Percentiles rank a stretch among this genome's conserved stretches.
phyloP scores from a whole-genome alignment of 2,329 filamentous ascomycete species.

The Waltergamsia citrina region DNA sequence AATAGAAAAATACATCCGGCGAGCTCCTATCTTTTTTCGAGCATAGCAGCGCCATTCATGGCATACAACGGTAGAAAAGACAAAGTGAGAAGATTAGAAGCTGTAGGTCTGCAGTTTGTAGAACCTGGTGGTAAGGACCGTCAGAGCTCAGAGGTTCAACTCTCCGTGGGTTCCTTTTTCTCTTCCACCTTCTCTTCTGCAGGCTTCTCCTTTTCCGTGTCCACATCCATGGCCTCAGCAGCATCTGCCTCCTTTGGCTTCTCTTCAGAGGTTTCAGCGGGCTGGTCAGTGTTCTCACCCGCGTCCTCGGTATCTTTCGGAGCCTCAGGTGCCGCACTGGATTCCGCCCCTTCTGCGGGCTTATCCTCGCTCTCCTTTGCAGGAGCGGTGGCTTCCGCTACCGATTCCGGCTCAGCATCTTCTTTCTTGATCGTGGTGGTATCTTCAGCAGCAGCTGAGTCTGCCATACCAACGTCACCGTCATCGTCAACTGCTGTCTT shows the following conservation, averaged over 20 bases:
- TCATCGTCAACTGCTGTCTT: slow-evolving; percentile 31
- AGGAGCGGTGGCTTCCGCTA: slow-evolving; percentile 19
- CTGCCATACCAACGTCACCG: slow-evolving; percentile 42
- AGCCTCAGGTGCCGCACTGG: slow-evolving; percentile 9
- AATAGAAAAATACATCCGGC: no score
- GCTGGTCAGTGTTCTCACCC: slow-evolving; percentile 6
- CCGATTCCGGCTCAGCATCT: slow-evolving; percentile 22
- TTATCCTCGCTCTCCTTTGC: slow-evolving; percentile 14
- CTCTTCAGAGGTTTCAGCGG: slow-evolving; percentile 10
- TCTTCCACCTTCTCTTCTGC: slow-evolving; percentile 5
- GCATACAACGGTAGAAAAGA: no score
- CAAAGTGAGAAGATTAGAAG: no score
- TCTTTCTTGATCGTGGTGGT: slow-evolving; percentile 28
- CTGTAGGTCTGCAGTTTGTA: no score
- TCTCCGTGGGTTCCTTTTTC: slow-evolving; percentile 2
- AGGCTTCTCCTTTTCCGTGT: slow-evolving; percentile 5
- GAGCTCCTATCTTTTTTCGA: no score
- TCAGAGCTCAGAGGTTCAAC: no score
- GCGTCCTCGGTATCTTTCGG: slow-evolving; percentile 9
- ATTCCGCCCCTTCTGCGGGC: slow-evolving; percentile 5
- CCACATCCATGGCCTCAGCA: slow-evolving; percentile 7
- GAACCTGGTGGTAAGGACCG: no score
- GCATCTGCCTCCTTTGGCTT: slow-evolving; percentile 1
- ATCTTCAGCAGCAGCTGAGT: slow-evolving; percentile 19
- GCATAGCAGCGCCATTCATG: no score